Evolutionary conservation across 2,329 filamentous ascomycete genomes (phyloP), one percentile per base, ranked within the genome.

Genomic region (Alternaria hordeiaustralica): DNA sequence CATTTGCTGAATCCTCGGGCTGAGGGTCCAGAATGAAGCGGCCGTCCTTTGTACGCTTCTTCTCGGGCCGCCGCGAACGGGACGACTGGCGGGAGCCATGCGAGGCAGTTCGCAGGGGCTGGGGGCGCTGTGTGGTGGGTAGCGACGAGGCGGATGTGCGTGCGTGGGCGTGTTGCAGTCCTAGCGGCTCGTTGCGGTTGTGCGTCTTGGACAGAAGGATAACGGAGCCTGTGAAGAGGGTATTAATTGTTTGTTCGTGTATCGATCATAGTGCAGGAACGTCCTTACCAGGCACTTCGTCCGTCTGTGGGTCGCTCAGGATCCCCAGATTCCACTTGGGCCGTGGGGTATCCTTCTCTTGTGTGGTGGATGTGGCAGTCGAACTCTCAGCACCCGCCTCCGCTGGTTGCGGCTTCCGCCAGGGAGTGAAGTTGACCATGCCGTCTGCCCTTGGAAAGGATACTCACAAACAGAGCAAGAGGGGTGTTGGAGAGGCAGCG

Each of bases 21-120:
- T 98, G 95, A 0, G 95, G 95, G 0, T 96, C 91, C 13, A 98
- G 83, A 59, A 98, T 93, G 72, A 97, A 93, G 65, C 88, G 87
- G 15, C 94, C 94, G 77, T 97, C 91, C 36, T 86, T 81, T 2
- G 94, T 97, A 68, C 85, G 90, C 83, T 97, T 97, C 81, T 89
- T 88, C 49, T 83, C 83, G 2, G 69, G 68, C 2, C 54, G 55
- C 21, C 61, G 67, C 4, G 71, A 70, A 33, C 65, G 67, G 18
- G 67, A 75, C 49, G 68, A 74, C 21, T 65, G 71, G 56, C 63
- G 76, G 51, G 71, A 74, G 58, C 64, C 70, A 28, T 70, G 60
- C n/a, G 60, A 63, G 20, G 55, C 20, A n/a, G 60, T 63, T 13
- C 60, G 60, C 50, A 55, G 12, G 55, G 55, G 64, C 64, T 74